A percentile compares a stretch with the other conserved stretches of the same genome.
Evolutionary conservation across 176 grass and related monocot genomes (phyloP).

Genomic region (Carex parvula): DNA sequence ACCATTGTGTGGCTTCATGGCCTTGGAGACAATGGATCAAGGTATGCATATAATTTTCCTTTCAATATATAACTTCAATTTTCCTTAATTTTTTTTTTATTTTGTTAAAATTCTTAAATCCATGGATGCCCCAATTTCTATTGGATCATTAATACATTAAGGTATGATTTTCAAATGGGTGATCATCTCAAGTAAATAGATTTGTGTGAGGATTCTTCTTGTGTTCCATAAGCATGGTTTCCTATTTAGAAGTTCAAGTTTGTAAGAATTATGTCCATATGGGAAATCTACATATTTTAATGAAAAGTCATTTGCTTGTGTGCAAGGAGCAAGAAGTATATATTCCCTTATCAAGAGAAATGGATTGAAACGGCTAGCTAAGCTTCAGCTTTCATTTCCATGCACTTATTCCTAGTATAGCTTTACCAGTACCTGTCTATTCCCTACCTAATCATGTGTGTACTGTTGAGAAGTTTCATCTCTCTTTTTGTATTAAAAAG

Average conservation of each 20-base stretch:
- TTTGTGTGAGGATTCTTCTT: not conserved
- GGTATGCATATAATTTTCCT: conserved; percentile 31
- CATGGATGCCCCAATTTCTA: not conserved
- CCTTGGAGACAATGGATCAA: conserved; percentile 85
- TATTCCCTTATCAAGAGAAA: conserved; percentile 36
- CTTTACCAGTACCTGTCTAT: conserved; percentile 40
- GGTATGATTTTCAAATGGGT: not conserved
- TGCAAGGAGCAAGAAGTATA: conserved; percentile 14
- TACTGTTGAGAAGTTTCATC: not conserved
- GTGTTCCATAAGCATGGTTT: not conserved
- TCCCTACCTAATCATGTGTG: conserved; percentile 33
- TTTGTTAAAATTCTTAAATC: not conserved
- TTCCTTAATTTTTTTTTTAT: not conserved
- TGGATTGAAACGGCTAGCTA: conserved; percentile 25
- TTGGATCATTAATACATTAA: not conserved
- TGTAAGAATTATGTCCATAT: not conserved
- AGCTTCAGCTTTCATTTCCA: conserved; percentile 34
- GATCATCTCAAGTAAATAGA: not conserved
- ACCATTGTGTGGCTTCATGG: conserved; percentile 97
- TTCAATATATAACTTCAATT: not conserved
- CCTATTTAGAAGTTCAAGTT: not conserved
- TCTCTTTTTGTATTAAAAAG: not conserved
- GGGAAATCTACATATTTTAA: not conserved
- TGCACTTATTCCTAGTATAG: conserved; percentile 87
- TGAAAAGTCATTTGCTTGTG: conserved; percentile 10